Evolutionary conservation across 2,329 filamentous ascomycete species (phyloP), one percentile per base, ranked within the genome.

Genomic region (Neonectria magnoliae): DNA sequence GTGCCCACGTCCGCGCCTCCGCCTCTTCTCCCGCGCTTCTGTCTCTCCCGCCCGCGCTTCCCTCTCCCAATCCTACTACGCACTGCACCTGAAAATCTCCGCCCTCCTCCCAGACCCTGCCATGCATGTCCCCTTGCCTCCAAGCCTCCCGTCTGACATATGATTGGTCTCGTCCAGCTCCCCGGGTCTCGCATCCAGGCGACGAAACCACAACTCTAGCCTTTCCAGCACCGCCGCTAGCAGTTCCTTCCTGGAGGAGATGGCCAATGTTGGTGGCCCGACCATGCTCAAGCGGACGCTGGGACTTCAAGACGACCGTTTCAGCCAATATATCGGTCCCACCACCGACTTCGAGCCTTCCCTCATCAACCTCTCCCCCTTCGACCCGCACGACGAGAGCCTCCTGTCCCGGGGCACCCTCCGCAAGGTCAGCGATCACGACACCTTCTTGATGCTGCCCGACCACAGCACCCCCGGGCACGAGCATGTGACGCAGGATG

Each of bases 281-380:
- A 89, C 87, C 62, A 81, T 90, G 72, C 82, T 92, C 62, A 90
- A 90, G 78, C 85, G 88, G 75, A 91, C 90, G 16, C 82, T 96
- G 62, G 93, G 93, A 64, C 84, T 96, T 70, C 92, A 95, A 76
- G 83, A 88, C 74, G 90, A 93, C 77, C 89, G 91, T 65, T 93
- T 91, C 77, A 93, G 91, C 80, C 91, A 93, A 79, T 93, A 95
- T 75, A 93, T 96, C 71, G 93, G 93, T 27, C 88, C 91, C 62
- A 95, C 92, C 55, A 94, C 92, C 55, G 91, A 94, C 73, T 93
- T 94, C 75, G 93, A 96, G 76, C 91, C 92, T 16, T 90, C 90
- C n/a, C 84, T 96, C 59, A 93, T 95, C 79, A 92, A 93, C 72
- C 84, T 95, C 22, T 94, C 92, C 22, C 85, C 89, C 6, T 94